phyloP scores from a whole-genome alignment of 345 rosid species.

The Sonneratia alba region DNA sequence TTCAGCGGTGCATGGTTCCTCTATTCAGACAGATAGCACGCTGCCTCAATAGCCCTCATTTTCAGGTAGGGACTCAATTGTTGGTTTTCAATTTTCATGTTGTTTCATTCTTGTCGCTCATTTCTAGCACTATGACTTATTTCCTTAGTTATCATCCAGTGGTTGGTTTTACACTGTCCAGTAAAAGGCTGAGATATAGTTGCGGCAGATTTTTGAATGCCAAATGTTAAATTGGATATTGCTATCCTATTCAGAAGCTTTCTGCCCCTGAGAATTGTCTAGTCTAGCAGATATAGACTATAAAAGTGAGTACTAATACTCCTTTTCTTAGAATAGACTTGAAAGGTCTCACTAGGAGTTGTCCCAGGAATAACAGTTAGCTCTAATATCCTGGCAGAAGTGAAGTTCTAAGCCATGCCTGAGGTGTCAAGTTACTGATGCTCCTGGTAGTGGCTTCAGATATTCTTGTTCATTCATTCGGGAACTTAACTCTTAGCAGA shows the following conservation, averaged over 20 bases:
- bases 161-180: neutral
- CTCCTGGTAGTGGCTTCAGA: neutral
- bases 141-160: neutral
- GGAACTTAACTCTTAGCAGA: neutral
- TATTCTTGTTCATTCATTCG: neutral
- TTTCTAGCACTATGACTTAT: neutral
- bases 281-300: neutral
- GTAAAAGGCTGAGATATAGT: neutral
- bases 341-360: neutral
- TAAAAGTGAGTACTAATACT: neutral
- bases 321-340: neutral
- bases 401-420: neutral
- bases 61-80: conserved; percentile 23
- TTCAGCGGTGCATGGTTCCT: conserved; percentile 42
- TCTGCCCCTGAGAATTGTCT: neutral
- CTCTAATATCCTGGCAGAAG: neutral
- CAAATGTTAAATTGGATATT: neutral
- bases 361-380: neutral
- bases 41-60: conserved; percentile 43
- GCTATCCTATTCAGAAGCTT: neutral
- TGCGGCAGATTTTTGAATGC: neutral
- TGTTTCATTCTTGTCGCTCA: neutral
- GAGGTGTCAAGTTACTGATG: neutral
- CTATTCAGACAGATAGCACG: conserved; percentile 45
- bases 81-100: neutral